Percentiles rank a stretch among this genome's conserved stretches.
These are phyloP conservation scores for Solanum neorickii DNA, from an alignment of 257 asterid genomes.

Conservation along the genomic window DNA sequence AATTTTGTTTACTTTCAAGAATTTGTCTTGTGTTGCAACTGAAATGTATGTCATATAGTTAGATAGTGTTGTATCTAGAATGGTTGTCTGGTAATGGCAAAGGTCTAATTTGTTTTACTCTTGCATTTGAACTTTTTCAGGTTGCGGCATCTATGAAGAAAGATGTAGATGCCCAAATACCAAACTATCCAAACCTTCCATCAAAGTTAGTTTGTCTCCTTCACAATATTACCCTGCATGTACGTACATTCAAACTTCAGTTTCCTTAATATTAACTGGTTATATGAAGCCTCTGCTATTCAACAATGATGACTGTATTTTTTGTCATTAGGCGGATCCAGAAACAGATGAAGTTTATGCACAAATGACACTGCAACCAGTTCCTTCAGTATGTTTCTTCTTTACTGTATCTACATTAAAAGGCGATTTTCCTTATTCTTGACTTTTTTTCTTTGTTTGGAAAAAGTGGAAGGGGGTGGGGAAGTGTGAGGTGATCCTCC, in stretches of 20 bases:
- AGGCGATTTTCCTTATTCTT: neutral
- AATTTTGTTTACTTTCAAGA: neutral
- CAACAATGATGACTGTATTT: neutral
- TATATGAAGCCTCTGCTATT: neutral
- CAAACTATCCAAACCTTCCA: slow-evolving; percentile 93
- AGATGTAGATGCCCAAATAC: slow-evolving; percentile 63
- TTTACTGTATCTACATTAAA: neutral
- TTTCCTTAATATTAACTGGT: neutral
- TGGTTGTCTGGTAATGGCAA: neutral
- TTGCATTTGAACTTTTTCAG: slow-evolving; percentile 18
- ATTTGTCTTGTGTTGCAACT: neutral
- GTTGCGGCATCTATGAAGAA: slow-evolving; percentile 99
- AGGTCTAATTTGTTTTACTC: neutral
- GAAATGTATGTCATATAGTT: neutral
- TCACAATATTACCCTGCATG: slow-evolving; percentile 90
- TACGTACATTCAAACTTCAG: slow-evolving; percentile 14
- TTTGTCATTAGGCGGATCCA: slow-evolving; percentile 63
- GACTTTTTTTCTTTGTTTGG: neutral
- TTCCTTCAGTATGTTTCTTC: slow-evolving; percentile 10
- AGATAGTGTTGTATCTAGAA: neutral
- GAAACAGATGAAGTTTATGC: slow-evolving; percentile 98
- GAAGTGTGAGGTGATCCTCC: neutral
- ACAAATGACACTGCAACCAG: slow-evolving; percentile 97
- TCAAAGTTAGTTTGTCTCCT: slow-evolving; percentile 81
- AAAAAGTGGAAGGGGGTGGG: neutral